These are phyloP conservation scores for Talaromyces atroroseus DNA, from an alignment of 2,329 filamentous ascomycete genomes.

Conservation along the genomic window DNA sequence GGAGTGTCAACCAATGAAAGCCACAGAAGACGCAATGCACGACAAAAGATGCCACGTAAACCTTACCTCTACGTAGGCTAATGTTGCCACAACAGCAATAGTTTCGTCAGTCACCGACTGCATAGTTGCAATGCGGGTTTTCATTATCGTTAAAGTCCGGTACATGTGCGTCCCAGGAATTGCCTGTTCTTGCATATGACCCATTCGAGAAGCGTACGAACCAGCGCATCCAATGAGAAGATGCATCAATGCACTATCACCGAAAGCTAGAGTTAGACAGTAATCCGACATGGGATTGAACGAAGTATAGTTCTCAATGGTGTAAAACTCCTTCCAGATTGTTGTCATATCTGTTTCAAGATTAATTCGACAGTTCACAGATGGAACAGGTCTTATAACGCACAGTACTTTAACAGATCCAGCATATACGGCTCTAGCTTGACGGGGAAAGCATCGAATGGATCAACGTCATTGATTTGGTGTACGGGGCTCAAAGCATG, in stretches of 20 bases:
- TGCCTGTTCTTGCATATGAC: neutral
- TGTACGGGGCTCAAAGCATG: neutral
- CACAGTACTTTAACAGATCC: slow-evolving; percentile 11
- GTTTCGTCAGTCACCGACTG: slow-evolving; percentile 1
- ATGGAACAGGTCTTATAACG: neutral
- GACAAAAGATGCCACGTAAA: no score
- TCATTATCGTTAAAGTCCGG: slow-evolving; percentile 4
- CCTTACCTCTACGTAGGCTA: slow-evolving; percentile 9
- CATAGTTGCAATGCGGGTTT: neutral
- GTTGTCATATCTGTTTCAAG: slow-evolving; percentile 5
- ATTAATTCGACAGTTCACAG: neutral
- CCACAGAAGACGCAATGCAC: neutral
- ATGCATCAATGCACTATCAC: slow-evolving; percentile 8
- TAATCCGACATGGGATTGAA: slow-evolving; percentile 8
- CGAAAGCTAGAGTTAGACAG: slow-evolving; percentile 8
- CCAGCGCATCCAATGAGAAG: slow-evolving; percentile 8
- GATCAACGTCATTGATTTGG: slow-evolving; percentile 2
- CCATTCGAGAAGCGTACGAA: neutral
- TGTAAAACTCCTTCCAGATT: slow-evolving; percentile 8
- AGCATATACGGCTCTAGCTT: slow-evolving; percentile 10
- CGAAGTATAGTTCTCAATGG: slow-evolving; percentile 3
- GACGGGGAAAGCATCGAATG: slow-evolving; percentile 9
- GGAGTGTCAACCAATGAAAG: neutral
- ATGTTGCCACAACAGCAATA: slow-evolving; percentile 4
- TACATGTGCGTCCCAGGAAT: neutral